Base-by-base conservation (phyloP, 768 basidiomycete species). In the Cystofilobasidium ferigula region DNA sequence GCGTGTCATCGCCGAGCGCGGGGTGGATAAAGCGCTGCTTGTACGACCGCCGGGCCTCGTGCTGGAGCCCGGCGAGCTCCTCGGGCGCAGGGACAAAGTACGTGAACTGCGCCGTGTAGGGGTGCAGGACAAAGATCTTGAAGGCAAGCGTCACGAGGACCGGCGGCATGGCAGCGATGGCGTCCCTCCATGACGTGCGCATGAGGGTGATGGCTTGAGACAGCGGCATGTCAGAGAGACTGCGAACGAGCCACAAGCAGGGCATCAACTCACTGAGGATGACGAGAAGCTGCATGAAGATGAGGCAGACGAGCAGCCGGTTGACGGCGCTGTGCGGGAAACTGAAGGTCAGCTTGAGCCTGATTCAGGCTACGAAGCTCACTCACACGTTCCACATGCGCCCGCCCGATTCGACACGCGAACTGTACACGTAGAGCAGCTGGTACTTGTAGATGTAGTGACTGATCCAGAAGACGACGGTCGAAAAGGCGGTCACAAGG, bases 351-450 rank as follows among this genome's bases (percentile, higher is more conserved):
- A 54, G 38, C 36, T 14, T 26, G 22, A 35, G 5, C 9, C 18
- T 22, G 48, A 18, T 6, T 42, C 6, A 16, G 28, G 18, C 45
- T 20, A 36, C 47, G 1, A 43, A 59, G 28, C 58, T 18, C 30
- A 63, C 60, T 6, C 18, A 82, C 87, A 74, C 71, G 40, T 71
- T 70, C 74, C 74, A 75, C 20, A 74, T 63, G 0, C 74, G 47
- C 7, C 95, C 95, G 65, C 94, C 95, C 60, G 86, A 89, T 77
- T 99, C 95, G 18, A 91, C 87, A 69, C 85, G 85, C 8, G 91
- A 85, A 57, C 89, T 78, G 73, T 82, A 93, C 64, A 94, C 89
- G 75, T 94, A 98, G 85, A 57, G 54, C 51, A 69, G 63, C 70
- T 78, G 77, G 73, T 98, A 98, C 78, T 98, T 99, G 81, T 93